Conservation (phyloP, 257 asterid species). For the Capsicum rhomboideum region DNA sequence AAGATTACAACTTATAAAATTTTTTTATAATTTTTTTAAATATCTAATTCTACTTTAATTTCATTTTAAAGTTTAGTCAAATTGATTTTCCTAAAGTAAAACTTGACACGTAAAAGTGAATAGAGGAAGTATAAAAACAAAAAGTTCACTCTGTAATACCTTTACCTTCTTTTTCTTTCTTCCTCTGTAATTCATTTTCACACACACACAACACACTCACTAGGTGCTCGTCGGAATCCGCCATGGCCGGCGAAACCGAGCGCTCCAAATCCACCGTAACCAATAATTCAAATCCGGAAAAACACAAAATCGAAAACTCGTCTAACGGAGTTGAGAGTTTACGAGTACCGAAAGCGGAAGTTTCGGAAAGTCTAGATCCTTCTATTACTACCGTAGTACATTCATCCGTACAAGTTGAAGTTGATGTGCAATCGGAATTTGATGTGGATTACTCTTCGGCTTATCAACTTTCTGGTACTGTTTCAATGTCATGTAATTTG, state of each 20-base stretch:
- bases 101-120: too few species aligned
- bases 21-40: too few species aligned
- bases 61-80: too few species aligned
- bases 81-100: too few species aligned
- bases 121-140: not conserved
- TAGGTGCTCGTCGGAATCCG: not conserved
- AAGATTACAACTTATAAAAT: too few species aligned
- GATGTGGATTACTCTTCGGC: not conserved
- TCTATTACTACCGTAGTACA: too few species aligned
- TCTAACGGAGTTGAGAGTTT: not conserved
- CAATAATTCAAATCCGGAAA: not conserved
- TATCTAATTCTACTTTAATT: too few species aligned
- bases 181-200: not conserved
- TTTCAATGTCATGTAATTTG: not conserved
- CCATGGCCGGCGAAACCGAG: conserved; percentile 13
- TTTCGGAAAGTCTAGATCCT: not conserved
- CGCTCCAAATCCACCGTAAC: not conserved
- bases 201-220: conserved; percentile 1
- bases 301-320: not conserved
- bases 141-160: not conserved
- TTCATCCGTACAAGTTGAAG: not conserved
- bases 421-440: too few species aligned
- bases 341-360: not conserved
- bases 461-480: conserved; percentile 4
- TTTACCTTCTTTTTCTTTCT: conserved; percentile 5